Evolutionary conservation across 371 early-diverging fungal species (phyloP).

Genomic region (Haplosporangium sp.): DNA sequence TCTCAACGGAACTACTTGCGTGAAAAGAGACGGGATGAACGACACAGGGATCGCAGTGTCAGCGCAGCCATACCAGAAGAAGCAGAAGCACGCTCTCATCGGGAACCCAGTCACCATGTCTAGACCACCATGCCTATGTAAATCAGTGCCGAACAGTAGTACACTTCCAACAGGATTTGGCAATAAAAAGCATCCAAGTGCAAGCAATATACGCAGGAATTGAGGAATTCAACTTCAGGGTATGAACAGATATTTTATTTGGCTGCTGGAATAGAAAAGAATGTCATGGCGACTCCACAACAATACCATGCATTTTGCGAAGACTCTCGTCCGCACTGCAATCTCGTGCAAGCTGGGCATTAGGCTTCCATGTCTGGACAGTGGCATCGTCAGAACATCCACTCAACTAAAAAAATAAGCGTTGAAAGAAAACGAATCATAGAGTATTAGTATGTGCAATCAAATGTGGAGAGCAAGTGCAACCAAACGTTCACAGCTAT

Average conservation of each 20-base stretch:
- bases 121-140: neutral
- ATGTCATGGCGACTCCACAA: conserved; percentile 14
- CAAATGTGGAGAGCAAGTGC: neutral
- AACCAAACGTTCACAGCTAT: neutral
- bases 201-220: too few relatives aligned
- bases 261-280: too few relatives aligned
- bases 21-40: conserved; percentile 60
- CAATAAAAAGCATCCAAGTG: too few relatives aligned
- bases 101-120: conserved; percentile 18
- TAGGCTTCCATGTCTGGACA: conserved; percentile 50
- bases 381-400: conserved; percentile 55
- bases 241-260: too few relatives aligned
- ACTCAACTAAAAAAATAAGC: conserved; percentile 33
- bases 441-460: too few relatives aligned
- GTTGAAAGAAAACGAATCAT: neutral
- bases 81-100: conserved; percentile 13
- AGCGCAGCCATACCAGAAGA: conserved; percentile 37
- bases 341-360: conserved; percentile 25
- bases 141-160: too few relatives aligned
- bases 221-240: too few relatives aligned
- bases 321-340: conserved; percentile 28
- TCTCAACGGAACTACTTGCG: conserved; percentile 78
- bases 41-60: conserved; percentile 41
- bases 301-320: conserved; percentile 39
- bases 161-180: too few relatives aligned